phyloP scores from a whole-genome alignment of 192 early-diverging fungal species.

The Bifiguratus adelaidae region DNA sequence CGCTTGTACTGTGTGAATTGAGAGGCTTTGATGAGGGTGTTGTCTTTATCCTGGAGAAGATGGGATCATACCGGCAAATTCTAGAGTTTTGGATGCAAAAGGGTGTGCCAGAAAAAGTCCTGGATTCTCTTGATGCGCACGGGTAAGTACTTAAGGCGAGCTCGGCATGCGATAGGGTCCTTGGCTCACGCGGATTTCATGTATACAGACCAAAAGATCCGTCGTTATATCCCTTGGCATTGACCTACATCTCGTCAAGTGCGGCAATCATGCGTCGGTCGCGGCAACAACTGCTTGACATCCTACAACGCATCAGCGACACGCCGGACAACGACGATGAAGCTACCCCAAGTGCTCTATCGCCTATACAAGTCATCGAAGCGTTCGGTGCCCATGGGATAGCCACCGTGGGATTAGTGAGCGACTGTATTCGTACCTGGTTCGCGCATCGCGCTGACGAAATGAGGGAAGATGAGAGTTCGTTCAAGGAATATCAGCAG shows the following conservation, averaged over 20 bases:
- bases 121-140: slow-evolving; percentile 46
- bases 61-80: slow-evolving; percentile 63
- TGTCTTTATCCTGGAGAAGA: slow-evolving; percentile 80
- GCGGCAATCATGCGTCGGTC: no score
- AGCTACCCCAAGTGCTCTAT: slow-evolving; percentile 61
- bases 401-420: slow-evolving; percentile 81
- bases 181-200: no score
- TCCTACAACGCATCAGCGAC: no score
- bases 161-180: no score
- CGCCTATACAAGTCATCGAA: slow-evolving; percentile 86
- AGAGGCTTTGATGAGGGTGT: slow-evolving; percentile 77
- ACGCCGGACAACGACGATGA: slow-evolving; percentile 39
- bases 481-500: no score
- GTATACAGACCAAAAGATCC: slow-evolving; percentile 54
- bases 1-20: slow-evolving; percentile 81
- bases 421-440: slow-evolving; percentile 85
- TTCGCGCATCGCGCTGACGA: no score
- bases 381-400: slow-evolving; percentile 66
- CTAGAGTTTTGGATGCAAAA: slow-evolving; percentile 61
- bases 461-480: no score
- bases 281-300: no score
- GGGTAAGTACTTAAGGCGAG: slow-evolving; percentile 46
- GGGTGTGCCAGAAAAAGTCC: slow-evolving; percentile 56
- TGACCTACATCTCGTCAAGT: slow-evolving; percentile 66
- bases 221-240: slow-evolving; percentile 53